Percentiles rank a stretch among this genome's conserved stretches.
Conservation (phyloP, 208 protist species). For the Crithidia thermophila region DNA sequence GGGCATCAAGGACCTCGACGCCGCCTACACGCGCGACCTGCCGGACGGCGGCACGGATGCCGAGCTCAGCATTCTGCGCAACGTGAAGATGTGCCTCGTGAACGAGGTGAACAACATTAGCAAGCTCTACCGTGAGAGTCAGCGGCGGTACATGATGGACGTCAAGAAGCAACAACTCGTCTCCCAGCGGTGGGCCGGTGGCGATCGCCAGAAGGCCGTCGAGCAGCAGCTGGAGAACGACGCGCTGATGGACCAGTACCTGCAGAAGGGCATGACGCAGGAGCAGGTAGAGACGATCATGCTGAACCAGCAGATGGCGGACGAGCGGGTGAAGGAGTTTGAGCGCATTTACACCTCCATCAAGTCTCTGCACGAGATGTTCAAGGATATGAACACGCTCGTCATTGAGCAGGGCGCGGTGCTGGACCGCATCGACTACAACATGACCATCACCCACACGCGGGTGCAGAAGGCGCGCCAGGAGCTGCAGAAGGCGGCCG, state of each 20-base stretch:
- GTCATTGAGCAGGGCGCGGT: conserved; percentile 95
- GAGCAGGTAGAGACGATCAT: conserved; percentile 94
- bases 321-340: conserved; percentile 94
- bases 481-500: conserved; percentile 89
- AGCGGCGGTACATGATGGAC: conserved; percentile 92
- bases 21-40: conserved; percentile 71
- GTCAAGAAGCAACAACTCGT: conserved; percentile 92
- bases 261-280: conserved; percentile 92
- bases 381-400: conserved; percentile 92
- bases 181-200: conserved; percentile 78
- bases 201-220: conserved; percentile 78
- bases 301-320: conserved; percentile 90
- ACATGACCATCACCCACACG: conserved; percentile 92
- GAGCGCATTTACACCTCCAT: conserved; percentile 93
- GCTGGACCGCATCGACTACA: conserved; percentile 96
- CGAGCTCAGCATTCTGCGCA: conserved; percentile 89
- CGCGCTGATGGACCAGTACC: conserved; percentile 88
- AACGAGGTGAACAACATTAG: conserved; percentile 88
- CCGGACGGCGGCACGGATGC: conserved; percentile 86
- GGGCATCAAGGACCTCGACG: conserved; percentile 73
- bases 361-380: conserved; percentile 95
- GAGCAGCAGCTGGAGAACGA: conserved; percentile 90
- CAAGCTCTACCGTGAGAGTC: conserved; percentile 90
- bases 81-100: conserved; percentile 93
- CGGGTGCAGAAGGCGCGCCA: conserved; percentile 76